These are phyloP conservation scores for Trichoderma afroharzianum DNA, from an alignment of 2,329 filamentous ascomycete genomes.

Conservation along the genomic window DNA sequence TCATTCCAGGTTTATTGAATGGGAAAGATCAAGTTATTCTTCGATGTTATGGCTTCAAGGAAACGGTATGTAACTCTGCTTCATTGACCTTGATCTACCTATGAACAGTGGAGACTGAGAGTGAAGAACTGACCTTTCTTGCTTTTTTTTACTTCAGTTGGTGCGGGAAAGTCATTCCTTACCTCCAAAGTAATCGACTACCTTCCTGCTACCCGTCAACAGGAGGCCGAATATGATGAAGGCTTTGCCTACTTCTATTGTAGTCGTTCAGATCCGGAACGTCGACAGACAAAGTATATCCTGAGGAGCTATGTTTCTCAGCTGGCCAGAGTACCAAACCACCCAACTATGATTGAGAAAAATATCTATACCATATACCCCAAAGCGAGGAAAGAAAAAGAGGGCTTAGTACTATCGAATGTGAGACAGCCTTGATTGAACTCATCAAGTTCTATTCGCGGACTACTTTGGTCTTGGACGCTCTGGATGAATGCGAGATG, in stretches of 20 bases:
- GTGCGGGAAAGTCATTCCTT: neutral
- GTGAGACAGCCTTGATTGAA: neutral
- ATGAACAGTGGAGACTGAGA: neutral
- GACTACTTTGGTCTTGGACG: neutral
- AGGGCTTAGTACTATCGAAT: neutral
- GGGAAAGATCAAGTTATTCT: neutral
- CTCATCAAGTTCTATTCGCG: neutral
- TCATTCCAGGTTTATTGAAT: neutral
- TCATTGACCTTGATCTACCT: neutral
- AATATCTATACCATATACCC: neutral
- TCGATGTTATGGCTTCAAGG: neutral
- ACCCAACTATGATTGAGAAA: neutral
- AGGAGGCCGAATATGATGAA: neutral
- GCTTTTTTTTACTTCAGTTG: neutral
- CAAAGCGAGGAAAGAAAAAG: neutral
- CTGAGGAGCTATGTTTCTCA: neutral
- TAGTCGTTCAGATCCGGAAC: neutral
- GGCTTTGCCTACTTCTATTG: neutral
- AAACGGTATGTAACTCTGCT: neutral
- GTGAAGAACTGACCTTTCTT: neutral
- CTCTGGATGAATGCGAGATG: neutral
- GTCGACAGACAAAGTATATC: neutral
- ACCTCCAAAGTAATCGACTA: neutral
- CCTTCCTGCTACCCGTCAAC: rapidly evolving
- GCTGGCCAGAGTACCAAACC: neutral